Percentiles rank a stretch among this genome's conserved stretches.
phyloP scores from a whole-genome alignment of 163 green algal genomes.

The Volvox carteri region DNA sequence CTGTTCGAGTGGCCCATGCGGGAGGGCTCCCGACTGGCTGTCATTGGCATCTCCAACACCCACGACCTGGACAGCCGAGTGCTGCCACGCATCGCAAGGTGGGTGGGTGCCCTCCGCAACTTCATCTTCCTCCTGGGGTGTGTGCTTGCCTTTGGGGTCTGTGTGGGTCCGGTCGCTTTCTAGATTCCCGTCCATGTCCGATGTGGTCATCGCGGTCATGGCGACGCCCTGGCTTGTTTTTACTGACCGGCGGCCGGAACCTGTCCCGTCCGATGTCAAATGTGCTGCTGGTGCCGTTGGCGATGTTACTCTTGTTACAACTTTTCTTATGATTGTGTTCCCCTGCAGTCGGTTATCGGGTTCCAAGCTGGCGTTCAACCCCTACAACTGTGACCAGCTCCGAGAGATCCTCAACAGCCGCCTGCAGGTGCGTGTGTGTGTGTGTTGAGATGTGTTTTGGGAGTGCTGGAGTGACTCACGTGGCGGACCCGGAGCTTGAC shows the following conservation, averaged over 20 bases:
- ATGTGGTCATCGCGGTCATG: no score
- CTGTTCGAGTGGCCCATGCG: conserved; percentile 96
- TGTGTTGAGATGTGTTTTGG: neutral
- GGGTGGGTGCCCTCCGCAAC: neutral
- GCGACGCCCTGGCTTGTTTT: no score
- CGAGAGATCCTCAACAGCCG: conserved; percentile 77
- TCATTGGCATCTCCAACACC: conserved; percentile 97
- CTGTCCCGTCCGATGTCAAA: no score
- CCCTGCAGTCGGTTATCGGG: conserved; percentile 75
- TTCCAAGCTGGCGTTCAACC: conserved; percentile 85
- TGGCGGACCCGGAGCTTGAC: no score
- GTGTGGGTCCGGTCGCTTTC: no score
- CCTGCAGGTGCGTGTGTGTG: conserved; percentile 66
- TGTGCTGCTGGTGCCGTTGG: no score
- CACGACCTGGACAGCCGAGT: conserved; percentile 97
- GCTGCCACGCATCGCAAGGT: conserved; percentile 85
- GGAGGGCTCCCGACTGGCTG: conserved; percentile 76
- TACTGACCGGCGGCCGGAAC: no score
- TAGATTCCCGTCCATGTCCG: no score
- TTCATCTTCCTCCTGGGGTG: neutral
- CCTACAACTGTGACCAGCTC: conserved; percentile 84
- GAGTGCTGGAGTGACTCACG: no score
- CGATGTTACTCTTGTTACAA: no score
- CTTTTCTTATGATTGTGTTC: no score
- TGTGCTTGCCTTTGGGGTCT: neutral